These are phyloP conservation scores for Entomophthora muscae DNA, from an alignment of 371 early-diverging fungal species.

Conservation along the genomic window DNA sequence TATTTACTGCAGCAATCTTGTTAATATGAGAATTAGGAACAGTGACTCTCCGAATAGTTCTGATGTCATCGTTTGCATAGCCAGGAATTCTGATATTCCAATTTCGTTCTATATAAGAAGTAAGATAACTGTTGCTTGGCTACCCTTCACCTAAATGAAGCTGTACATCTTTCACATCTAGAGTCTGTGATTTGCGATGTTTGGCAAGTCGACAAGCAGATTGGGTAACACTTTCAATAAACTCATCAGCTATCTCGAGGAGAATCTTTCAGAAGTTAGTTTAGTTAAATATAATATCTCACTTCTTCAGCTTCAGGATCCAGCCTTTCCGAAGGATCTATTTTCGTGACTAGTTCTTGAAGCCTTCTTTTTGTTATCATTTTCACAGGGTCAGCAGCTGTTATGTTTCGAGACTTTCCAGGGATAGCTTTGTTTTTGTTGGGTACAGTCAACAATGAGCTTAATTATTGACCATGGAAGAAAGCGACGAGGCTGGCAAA, in stretches of 20 bases:
- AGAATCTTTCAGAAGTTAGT: conserved; percentile 28
- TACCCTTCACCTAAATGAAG: conserved; percentile 54
- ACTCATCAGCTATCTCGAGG: conserved; percentile 81
- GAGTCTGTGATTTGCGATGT: conserved; percentile 62
- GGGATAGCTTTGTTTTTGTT: not conserved
- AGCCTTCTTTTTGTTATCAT: conserved; percentile 67
- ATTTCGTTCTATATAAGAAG: conserved; percentile 45
- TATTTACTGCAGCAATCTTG: not conserved
- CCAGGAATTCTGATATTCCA: conserved; percentile 91
- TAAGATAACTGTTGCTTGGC: not conserved
- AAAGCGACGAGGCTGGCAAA: not conserved
- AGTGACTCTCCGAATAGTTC: not conserved
- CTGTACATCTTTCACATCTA: conserved; percentile 84
- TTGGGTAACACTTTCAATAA: conserved; percentile 71
- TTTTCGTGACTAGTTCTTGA: conserved; percentile 69
- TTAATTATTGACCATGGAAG: not conserved
- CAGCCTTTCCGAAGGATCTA: conserved; percentile 67
- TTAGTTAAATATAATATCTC: conserved; percentile 10
- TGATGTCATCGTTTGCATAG: conserved; percentile 52
- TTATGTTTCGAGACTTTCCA: not conserved
- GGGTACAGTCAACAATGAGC: not conserved
- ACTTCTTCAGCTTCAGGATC: conserved; percentile 85
- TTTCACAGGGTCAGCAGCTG: not conserved
- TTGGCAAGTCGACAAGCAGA: conserved; percentile 79
- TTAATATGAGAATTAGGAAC: not conserved